Percentiles rank a stretch among this genome's conserved stretches.
phyloP scores from a whole-genome alignment of 2,329 filamentous ascomycete species.

The Karstenula rhodostoma region DNA sequence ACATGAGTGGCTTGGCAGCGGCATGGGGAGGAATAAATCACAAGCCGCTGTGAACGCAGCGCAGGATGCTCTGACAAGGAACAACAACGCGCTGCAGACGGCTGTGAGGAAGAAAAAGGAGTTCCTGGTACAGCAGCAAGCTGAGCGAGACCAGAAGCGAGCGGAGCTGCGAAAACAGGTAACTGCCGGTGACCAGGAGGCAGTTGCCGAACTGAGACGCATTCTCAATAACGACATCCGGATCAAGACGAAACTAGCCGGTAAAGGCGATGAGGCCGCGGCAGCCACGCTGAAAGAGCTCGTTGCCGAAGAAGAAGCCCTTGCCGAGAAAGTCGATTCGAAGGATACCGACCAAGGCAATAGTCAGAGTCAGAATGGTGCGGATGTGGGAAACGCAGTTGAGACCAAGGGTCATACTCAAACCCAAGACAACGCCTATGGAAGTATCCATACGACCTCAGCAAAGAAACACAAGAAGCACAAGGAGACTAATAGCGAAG shows the following conservation, averaged over 20 bases:
- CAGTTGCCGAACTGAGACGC: conserved; percentile 15
- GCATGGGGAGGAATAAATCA: conserved; percentile 71
- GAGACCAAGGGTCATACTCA: neutral
- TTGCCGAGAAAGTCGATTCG: neutral
- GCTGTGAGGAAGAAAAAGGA: conserved; percentile 34
- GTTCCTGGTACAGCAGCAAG: conserved; percentile 24
- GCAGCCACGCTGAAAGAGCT: conserved; percentile 3
- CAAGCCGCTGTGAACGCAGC: conserved; percentile 76
- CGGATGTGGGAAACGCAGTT: neutral
- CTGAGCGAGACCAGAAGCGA: conserved; percentile 23
- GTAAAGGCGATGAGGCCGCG: conserved; percentile 27
- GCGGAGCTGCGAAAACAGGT: conserved; percentile 17
- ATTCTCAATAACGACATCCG: neutral
- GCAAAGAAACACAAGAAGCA: neutral
- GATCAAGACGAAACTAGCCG: conserved; percentile 8
- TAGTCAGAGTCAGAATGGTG: neutral
- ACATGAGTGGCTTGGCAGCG: conserved; percentile 68
- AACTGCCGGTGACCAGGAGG: conserved; percentile 24
- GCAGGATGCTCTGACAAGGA: conserved; percentile 64
- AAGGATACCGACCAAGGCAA: neutral
- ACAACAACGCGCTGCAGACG: conserved; percentile 25
- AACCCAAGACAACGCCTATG: neutral
- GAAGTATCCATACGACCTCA: neutral
- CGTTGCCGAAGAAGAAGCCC: neutral
- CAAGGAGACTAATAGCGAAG: neutral